Base-by-base conservation (phyloP, 306 rosid genomes). In the peach (Prunus persica) region DNA sequence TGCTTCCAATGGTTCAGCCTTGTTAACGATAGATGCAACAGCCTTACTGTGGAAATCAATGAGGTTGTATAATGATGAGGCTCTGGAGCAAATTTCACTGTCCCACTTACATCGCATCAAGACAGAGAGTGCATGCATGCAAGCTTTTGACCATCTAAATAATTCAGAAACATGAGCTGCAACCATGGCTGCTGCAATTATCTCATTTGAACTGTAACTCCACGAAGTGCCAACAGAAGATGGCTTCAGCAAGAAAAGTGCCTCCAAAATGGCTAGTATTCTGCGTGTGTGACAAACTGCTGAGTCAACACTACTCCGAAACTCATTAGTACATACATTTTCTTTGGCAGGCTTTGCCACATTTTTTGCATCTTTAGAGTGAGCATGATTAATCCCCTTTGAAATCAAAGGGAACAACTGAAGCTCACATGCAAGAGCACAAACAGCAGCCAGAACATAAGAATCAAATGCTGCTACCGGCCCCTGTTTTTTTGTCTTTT, bases 101-200 rank as follows among this genome's bases (percentile, higher is more conserved):
- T 94, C 94, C 95, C 97, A 94, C 83, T 92, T 92, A 84, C 98
- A 94, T 13, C 96, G 88, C 88, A 92, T 92, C 75, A 94, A 80
- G 73, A 92, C 91, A 76, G 96, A 87, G 56, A 94, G 88, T 56
- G 98, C 95, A 87, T 83, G 97, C 98, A 90, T 94, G 86, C 98
- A 94, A 84, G 98, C 98, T 83, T 92, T 94, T 57, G 98, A 94
- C 72, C 85, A 87, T 80, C 98, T 86, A 78, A 94, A 94, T 80
- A 94, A 81, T 69, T 94, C 98, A 76, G 98, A 92, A 80, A 94
- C 88, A 84, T 94, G 98, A 24, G 98, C 98, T 4, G 98, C 98
- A 84, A 94, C 98, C 98, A 94, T 94, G n/a, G 98, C 98, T 80
- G 98, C 98, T 61, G 98, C 98, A 79, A 94, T 96, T 78, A 94